Evolutionary conservation across 495 filamentous ascomycete species (phyloP).

Genomic region (Recurvomyces mirabilis): DNA sequence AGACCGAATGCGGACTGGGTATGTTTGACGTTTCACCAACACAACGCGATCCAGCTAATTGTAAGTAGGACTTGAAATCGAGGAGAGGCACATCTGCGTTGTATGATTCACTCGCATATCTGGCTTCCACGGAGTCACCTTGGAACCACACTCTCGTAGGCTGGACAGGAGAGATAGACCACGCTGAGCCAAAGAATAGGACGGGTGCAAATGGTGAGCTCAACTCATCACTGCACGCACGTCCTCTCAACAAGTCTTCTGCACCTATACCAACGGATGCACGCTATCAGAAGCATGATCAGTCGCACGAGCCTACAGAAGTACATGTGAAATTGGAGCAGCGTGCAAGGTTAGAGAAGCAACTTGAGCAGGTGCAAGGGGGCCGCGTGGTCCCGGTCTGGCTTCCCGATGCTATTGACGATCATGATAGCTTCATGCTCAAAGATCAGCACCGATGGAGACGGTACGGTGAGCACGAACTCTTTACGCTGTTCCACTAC

Average conservation of each 20-base stretch:
- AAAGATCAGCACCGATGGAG: constrained; percentile 75
- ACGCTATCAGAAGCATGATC: constrained; percentile 22
- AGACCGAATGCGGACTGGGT: constrained; percentile 62
- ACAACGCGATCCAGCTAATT: no score
- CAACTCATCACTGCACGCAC: constrained; percentile 26
- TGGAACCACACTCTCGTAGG: constrained; percentile 85
- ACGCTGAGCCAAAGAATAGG: constrained; percentile 19
- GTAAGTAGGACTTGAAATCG: constrained; percentile 57
- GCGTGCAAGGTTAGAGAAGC: constrained; percentile 53
- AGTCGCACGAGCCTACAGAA: constrained; percentile 1
- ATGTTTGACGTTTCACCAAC: no score
- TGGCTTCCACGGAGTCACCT: constrained; percentile 59
- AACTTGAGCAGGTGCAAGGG: constrained; percentile 55
- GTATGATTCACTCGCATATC: constrained; percentile 75
- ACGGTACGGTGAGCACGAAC: constrained; percentile 74
- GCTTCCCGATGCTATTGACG: constrained; percentile 61
- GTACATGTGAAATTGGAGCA: constrained; percentile 37
- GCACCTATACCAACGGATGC: constrained; percentile 62
- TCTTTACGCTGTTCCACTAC: constrained; percentile 88
- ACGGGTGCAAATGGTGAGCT: constrained; percentile 15
- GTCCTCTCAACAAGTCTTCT: constrained; percentile 47
- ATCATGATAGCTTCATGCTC: constrained; percentile 47
- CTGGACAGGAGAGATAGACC: constrained; percentile 83
- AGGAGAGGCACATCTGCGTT: constrained; percentile 78
- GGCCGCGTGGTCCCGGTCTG: constrained; percentile 72